A percentile compares a stretch with the other conserved stretches of the same genome.
phyloP scores from a whole-genome alignment of 1,284 basidiomycete species.

The Mycena sp. region DNA sequence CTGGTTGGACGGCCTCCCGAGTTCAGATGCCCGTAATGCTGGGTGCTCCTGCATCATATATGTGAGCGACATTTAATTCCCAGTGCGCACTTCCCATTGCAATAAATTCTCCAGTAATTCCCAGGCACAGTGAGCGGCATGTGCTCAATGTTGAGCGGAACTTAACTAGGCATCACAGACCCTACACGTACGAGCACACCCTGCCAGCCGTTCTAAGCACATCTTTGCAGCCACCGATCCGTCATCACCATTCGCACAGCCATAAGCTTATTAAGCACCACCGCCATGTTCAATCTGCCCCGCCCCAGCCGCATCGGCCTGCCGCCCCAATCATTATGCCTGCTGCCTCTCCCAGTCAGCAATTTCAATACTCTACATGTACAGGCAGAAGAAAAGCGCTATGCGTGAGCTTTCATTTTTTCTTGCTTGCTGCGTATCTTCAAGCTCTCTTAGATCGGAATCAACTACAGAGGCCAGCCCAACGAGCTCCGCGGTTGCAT shows the following conservation, averaged over 20 bases:
- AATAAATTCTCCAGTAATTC: too few relatives aligned
- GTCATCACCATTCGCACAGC: too few relatives aligned
- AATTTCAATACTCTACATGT: constrained; percentile 88
- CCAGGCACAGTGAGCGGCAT: too few relatives aligned
- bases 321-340: constrained; percentile 4
- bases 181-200: not conserved
- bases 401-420: constrained; percentile 57
- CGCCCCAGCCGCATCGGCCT: too few relatives aligned
- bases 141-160: too few relatives aligned
- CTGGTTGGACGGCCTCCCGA: too few relatives aligned
- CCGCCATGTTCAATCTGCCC: not conserved
- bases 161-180: not conserved
- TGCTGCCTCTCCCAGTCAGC: constrained; percentile 54
- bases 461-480: constrained; percentile 81
- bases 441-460: constrained; percentile 80
- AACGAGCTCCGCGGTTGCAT: constrained; percentile 83
- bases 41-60: too few relatives aligned
- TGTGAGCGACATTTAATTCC: too few relatives aligned
- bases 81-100: too few relatives aligned
- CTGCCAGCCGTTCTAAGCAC: too few relatives aligned
- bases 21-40: too few relatives aligned
- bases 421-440: not conserved
- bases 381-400: constrained; percentile 83
- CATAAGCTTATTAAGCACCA: not conserved
- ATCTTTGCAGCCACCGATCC: too few relatives aligned